Base-by-base conservation (phyloP, 2,329 filamentous ascomycete species). In the Aspergillus versicolor region DNA sequence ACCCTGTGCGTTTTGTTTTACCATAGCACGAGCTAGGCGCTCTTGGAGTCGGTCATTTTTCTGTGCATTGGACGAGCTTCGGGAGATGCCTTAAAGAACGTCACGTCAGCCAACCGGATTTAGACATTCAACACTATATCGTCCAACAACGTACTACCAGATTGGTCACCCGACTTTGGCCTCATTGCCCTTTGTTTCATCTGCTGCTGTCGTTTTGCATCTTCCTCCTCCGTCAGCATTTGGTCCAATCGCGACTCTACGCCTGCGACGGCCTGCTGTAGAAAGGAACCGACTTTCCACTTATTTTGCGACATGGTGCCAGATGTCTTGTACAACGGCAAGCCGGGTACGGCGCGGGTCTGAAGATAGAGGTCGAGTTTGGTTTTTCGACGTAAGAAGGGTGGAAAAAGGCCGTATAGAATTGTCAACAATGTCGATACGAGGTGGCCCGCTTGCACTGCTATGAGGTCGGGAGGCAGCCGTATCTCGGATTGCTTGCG, bases 171-270 rank as follows among this genome's bases (percentile, higher is more conserved):
- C 73, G 76, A 75, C 30, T 68, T 73, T 63, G 66, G 64, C 59
- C 62, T 73, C 61, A 62, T 56, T 12, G 62, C 58, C 27, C 64
- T 56, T 32, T 59, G 57, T 44, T 69, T 74, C 51, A 65, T 56
- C n/a, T 64, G 58, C 17, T 64, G 58, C 37, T 42, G 22, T 5
- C 60, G 58, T 37, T 65, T 60, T n/a, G 58, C 60, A 6, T 62
- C 54, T 24, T 64, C 86, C 54, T 90, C 87, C 64, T 97, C 92
- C 53, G 91, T 87, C 59, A 99, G 83, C 57, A 99, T 96, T 49
- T 85, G 92, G 73, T 99, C 94, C 58, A 99, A 84, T 43, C 90
- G 87, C 58, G 92, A 95, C 77, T 99, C 94, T 57, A 99, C 89
- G 59, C 92, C 92, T 54, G 92, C 92, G 59, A 97, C 91, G 62